phyloP scores from a whole-genome alignment of 2,329 filamentous ascomycete genomes.

The Alternaria conjuncta region DNA sequence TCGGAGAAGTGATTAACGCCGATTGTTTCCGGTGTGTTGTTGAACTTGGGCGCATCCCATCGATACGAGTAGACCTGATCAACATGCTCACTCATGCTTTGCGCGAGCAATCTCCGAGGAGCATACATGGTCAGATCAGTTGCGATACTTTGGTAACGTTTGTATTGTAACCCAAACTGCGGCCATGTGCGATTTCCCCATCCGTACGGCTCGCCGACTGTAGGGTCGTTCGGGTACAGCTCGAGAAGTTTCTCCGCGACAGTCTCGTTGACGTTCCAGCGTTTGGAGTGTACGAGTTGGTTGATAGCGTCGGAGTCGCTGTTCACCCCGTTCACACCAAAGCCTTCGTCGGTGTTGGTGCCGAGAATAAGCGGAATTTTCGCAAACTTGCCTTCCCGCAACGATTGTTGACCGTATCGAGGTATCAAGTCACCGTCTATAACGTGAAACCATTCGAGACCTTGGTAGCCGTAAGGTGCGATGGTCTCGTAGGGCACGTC shows the following conservation, averaged over 20 bases:
- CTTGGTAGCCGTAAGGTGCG: slow-evolving; percentile 33
- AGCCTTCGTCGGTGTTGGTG: slow-evolving; percentile 70
- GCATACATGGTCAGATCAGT: slow-evolving; percentile 39
- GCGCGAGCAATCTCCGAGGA: slow-evolving; percentile 31
- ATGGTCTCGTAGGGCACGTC: slow-evolving; percentile 35
- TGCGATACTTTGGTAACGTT: slow-evolving; percentile 37
- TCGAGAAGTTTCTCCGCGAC: slow-evolving; percentile 29
- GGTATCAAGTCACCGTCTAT: slow-evolving; percentile 38
- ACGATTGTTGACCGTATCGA: slow-evolving; percentile 42
- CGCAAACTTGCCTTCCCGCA: slow-evolving; percentile 61
- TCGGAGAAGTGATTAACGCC: slow-evolving; percentile 41
- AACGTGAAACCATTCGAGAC: slow-evolving; percentile 40
- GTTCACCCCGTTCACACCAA: slow-evolving; percentile 58
- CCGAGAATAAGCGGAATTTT: slow-evolving; percentile 68
- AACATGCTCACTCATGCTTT: slow-evolving; percentile 29
- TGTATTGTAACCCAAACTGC: slow-evolving; percentile 35
- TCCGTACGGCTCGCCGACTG: slow-evolving; percentile 53
- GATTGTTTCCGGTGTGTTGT: slow-evolving; percentile 33
- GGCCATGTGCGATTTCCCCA: slow-evolving; percentile 42
- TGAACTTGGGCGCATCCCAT: slow-evolving; percentile 42
- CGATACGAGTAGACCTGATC: slow-evolving; percentile 36
- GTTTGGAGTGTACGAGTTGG: slow-evolving; percentile 41
- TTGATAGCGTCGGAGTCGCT: slow-evolving; percentile 49
- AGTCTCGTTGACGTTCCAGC: slow-evolving; percentile 33
- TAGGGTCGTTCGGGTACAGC: slow-evolving; percentile 48